phyloP scores from a whole-genome alignment of 148 eudicot genomes.

The Spergularia marina region DNA sequence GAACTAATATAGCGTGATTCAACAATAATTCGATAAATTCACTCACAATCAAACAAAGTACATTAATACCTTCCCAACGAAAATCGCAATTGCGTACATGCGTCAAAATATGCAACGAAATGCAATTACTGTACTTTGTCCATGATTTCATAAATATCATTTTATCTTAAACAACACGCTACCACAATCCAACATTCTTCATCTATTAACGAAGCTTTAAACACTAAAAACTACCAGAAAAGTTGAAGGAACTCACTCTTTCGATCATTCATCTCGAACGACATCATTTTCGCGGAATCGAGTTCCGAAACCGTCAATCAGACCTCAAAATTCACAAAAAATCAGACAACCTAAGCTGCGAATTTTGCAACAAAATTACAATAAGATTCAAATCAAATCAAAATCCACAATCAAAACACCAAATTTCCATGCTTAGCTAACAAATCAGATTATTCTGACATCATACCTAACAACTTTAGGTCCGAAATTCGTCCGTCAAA shows the following conservation, averaged over 20 bases:
- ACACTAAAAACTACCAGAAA: constrained; percentile 5
- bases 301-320: constrained; percentile 3
- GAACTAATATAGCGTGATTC: background rate
- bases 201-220: background rate
- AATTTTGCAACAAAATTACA: background rate
- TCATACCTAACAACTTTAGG: background rate
- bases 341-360: constrained; percentile 8
- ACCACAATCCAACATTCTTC: background rate
- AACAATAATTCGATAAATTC: background rate
- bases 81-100: background rate
- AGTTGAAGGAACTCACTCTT: constrained; percentile 42
- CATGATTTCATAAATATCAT: background rate
- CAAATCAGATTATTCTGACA: background rate
- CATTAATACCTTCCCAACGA: background rate
- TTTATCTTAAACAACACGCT: background rate
- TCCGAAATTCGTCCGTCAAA: background rate
- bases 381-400: background rate
- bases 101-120: background rate
- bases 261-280: constrained; percentile 68
- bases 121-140: background rate
- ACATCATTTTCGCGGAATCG: constrained; percentile 37
- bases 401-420: background rate
- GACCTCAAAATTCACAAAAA: constrained; percentile 17
- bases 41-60: background rate
- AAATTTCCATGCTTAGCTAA: background rate